Evolutionary conservation across 202 grass and related monocot species (phyloP).

Genomic region (Zizania palustris): DNA sequence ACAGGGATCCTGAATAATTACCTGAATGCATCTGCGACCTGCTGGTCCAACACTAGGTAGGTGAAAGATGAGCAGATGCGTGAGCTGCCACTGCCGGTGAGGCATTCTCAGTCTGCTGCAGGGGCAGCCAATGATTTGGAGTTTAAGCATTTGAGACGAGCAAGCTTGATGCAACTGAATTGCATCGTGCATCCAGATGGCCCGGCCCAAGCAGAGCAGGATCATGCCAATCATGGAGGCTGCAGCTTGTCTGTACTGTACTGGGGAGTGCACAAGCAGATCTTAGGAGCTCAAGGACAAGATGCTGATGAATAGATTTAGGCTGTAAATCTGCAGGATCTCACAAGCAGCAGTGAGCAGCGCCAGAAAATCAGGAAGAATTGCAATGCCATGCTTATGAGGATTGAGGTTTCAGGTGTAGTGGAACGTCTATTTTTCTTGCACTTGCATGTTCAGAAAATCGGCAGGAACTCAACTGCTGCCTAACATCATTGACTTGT

Average conservation of each 20-base stretch:
- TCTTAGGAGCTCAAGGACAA: constrained; percentile 9
- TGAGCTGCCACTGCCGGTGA: constrained; percentile 18
- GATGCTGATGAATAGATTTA: constrained; percentile 20
- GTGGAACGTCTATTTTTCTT: neutral
- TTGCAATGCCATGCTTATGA: neutral
- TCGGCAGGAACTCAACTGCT: neutral
- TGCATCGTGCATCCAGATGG: neutral
- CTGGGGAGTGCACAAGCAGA: constrained; percentile 13
- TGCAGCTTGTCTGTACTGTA: constrained; percentile 16
- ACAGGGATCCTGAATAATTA: constrained; percentile 27
- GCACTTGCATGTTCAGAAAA: neutral
- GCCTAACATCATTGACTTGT: constrained; percentile 14
- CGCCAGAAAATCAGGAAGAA: neutral
- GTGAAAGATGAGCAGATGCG: constrained; percentile 10
- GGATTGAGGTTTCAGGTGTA: constrained; percentile 12
- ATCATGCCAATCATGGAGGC: neutral
- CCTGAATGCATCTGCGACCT: neutral
- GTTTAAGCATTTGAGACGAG: constrained; percentile 7
- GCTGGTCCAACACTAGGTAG: constrained; percentile 23
- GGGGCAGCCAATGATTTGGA: constrained; percentile 9
- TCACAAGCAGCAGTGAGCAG: neutral
- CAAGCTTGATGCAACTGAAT: constrained; percentile 9
- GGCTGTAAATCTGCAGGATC: constrained; percentile 9
- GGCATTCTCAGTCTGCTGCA: neutral
- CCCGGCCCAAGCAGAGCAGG: constrained; percentile 35